Evolutionary conservation across 805 yeast species (phyloP).

Genomic region (Isabelozyma heimii): DNA sequence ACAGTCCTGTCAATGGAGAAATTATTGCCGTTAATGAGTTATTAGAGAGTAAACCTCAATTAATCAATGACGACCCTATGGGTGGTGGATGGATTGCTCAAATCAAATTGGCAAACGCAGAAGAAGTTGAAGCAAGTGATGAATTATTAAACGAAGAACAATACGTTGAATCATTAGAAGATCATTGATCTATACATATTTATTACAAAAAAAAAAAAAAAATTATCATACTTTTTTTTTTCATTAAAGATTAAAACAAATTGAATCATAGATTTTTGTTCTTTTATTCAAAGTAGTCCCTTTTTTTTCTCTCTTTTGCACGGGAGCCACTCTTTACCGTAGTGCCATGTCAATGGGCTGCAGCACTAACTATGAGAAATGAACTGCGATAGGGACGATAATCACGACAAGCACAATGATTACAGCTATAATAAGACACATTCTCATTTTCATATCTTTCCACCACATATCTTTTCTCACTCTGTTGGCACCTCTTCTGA

Average conservation of each 20-base stretch:
- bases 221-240: neutral
- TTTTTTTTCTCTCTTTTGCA: neutral
- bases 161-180: constrained; percentile 57
- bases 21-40: constrained; percentile 67
- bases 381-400: constrained; percentile 91
- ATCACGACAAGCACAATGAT: constrained; percentile 80
- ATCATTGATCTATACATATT: constrained; percentile 16
- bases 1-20: constrained; percentile 80
- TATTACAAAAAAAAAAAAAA: no score
- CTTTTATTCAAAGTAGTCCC: neutral
- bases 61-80: constrained; percentile 85
- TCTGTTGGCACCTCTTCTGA: constrained; percentile 94
- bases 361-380: constrained; percentile 47
- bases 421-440: constrained; percentile 78
- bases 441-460: constrained; percentile 94
- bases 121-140: constrained; percentile 29
- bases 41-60: constrained; percentile 68
- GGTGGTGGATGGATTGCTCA: constrained; percentile 94
- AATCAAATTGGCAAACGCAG: constrained; percentile 52
- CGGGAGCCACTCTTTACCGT: neutral
- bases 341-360: no score
- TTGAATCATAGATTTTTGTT: neutral
- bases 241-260: neutral
- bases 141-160: constrained; percentile 53
- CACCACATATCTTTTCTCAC: constrained; percentile 99